phyloP scores from a whole-genome alignment of 2,329 filamentous ascomycete genomes.

The Sporothrix sp. region DNA sequence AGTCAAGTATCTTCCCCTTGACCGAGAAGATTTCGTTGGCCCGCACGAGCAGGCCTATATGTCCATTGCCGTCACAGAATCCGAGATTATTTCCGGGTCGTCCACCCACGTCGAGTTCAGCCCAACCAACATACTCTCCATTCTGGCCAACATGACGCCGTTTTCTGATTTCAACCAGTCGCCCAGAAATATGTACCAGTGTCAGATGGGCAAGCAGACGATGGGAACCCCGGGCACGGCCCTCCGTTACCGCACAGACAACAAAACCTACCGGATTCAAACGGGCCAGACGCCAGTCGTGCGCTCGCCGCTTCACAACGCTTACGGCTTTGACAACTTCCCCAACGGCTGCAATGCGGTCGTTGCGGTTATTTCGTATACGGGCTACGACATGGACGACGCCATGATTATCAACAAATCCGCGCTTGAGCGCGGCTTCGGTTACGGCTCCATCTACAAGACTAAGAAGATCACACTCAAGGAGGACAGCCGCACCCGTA shows the following conservation, averaged over 20 bases:
- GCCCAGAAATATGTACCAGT: conserved; percentile 98
- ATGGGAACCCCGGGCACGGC: conserved; percentile 95
- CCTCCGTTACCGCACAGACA: conserved; percentile 80
- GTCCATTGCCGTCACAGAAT: conserved; percentile 87
- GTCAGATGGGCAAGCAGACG: conserved; percentile 98
- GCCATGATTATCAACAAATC: conserved; percentile 99
- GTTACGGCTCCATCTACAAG: conserved; percentile 94
- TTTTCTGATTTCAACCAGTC: conserved; percentile 99
- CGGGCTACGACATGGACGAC: conserved; percentile 99
- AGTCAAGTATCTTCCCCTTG: conserved; percentile 81
- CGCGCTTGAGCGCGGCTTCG: conserved; percentile 89
- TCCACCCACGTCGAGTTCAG: conserved; percentile 91
- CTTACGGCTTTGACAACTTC: conserved; percentile 96
- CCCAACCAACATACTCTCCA: conserved; percentile 93
- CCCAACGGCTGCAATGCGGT: conserved; percentile 93
- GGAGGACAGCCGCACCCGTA: conserved; percentile 61
- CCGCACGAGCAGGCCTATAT: conserved; percentile 96
- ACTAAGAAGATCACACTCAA: conserved; percentile 84
- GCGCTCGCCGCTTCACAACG: conserved; percentile 83
- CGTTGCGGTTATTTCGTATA: conserved; percentile 97
- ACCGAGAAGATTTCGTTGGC: conserved; percentile 79
- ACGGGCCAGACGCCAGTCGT: conserved; percentile 94
- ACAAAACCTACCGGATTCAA: conserved; percentile 91
- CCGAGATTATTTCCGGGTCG: conserved; percentile 77
- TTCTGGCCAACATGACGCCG: conserved; percentile 95